Conservation (phyloP, 2,329 filamentous ascomycete species). For the Furcasterigmium sp. region DNA sequence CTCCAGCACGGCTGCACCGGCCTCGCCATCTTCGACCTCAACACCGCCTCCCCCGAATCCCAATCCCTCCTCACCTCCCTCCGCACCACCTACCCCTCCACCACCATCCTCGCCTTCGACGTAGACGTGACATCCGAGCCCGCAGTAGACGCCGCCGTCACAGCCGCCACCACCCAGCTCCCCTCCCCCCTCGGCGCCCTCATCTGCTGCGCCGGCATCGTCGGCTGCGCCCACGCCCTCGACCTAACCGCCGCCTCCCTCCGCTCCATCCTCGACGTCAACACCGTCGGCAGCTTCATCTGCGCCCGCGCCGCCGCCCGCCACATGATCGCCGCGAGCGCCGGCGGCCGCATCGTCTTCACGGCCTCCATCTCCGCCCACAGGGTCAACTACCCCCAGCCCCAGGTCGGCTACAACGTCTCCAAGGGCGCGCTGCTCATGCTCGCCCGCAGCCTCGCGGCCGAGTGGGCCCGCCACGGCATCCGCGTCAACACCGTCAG, state of each 20-base stretch:
- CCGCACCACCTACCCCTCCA: constrained; percentile 45
- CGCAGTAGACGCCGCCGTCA: constrained; percentile 51
- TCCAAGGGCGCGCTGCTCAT: constrained; percentile 63
- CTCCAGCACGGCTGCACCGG: constrained; percentile 62
- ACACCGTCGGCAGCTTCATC: constrained; percentile 65
- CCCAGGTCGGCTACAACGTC: constrained; percentile 67
- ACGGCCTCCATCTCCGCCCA: constrained; percentile 65
- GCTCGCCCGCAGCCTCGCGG: constrained; percentile 60
- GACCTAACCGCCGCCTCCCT: constrained; percentile 55
- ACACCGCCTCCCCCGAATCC: constrained; percentile 31
- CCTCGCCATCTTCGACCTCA: constrained; percentile 56
- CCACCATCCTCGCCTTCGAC: constrained; percentile 40
- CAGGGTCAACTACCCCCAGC: constrained; percentile 66
- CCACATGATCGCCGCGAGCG: constrained; percentile 45
- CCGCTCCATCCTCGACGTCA: constrained; percentile 62
- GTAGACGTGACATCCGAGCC: constrained; percentile 52
- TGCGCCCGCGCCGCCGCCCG: constrained; percentile 58
- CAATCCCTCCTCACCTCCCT: constrained; percentile 33
- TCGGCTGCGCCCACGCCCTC: constrained; percentile 55
- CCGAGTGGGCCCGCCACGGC: constrained; percentile 67
- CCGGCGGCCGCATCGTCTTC: constrained; percentile 59
- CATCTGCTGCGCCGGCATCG: constrained; percentile 64
- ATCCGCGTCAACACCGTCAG: constrained; percentile 67
- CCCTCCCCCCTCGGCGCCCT: constrained; percentile 38
- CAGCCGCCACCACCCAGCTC: constrained; percentile 60